Evolutionary conservation across 768 basidiomycete genomes (phyloP), one percentile per base, ranked within the genome.

Genomic region (Leccinum fibrillosum): DNA sequence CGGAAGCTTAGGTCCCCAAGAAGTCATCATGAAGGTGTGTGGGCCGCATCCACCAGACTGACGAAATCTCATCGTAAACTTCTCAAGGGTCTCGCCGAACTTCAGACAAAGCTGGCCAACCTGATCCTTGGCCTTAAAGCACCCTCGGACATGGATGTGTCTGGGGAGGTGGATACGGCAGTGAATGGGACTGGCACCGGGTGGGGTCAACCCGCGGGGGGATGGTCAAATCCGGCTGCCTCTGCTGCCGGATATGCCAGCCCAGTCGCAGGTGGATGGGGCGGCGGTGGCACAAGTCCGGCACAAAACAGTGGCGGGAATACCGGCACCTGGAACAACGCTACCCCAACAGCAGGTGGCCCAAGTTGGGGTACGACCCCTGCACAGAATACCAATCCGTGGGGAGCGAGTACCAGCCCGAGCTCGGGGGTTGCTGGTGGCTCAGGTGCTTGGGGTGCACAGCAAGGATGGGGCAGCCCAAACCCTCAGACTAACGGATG

Each of bases 1-100:
- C 60, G 96, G 96, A 12, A 93, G 90, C 71, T 72, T 96, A 34
- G 83, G 82, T 10, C 92, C 93, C 0, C 90, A 94, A 67, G 94
- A 95, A 69, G 91, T 94, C 7, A 84, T 95, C 17, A 85, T 89
- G 81, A 92, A 86, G 83, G 92, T 89, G 52, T 47, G 75, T 54
- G 19, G 37, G 11, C 23, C 52, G n/a, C 11, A 9, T 21, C 17
- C 30, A 3, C 13, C 4, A 11, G 37, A 12, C 21, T 34, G 15
- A 48, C 23, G n/a, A 25, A 10, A 11, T 17, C 48, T 56, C 1
- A 57, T 47, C 6, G 37, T 52, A n/a, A 54, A 23, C 11, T 52
- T 25, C 63, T 52, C 12, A 49, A 92, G 88, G 91, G 91, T 49
- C 79, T 93, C 21, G 79, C 82, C 34, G 88, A 90, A 71, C 79